These are phyloP conservation scores for Stagonosporopsis rhizophila DNA, from an alignment of 2,329 filamentous ascomycete genomes.

Conservation along the genomic window DNA sequence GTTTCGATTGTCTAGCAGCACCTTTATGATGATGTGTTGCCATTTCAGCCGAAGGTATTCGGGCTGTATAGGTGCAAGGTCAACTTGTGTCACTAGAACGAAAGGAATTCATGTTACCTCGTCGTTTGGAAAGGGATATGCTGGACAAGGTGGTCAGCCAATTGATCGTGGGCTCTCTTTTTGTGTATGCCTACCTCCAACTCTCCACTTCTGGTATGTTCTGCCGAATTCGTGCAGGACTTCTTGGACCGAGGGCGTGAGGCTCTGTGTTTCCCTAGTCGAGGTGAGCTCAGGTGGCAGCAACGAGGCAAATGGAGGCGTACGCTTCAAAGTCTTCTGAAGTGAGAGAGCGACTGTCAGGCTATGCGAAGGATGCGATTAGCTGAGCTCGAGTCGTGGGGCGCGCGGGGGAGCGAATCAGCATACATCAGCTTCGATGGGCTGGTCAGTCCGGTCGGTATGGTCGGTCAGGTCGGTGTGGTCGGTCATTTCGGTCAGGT, in stretches of 20 bases:
- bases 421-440: conserved; percentile 16
- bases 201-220: conserved; percentile 50
- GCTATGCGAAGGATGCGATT: conserved; percentile 31
- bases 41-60: conserved; percentile 50
- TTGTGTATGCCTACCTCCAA: conserved; percentile 44
- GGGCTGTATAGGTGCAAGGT: conserved; percentile 34
- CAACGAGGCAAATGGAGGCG: conserved; percentile 11
- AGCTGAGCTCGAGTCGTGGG: conserved; percentile 23
- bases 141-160: conserved; percentile 40
- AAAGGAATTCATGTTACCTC: conserved; percentile 36
- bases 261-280: conserved; percentile 47
- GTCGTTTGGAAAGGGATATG: conserved; percentile 51
- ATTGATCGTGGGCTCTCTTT: background rate
- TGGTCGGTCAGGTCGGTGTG: background rate
- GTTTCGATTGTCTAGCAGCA: conserved; percentile 43
- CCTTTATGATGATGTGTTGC: conserved; percentile 50
- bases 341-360: conserved; percentile 42
- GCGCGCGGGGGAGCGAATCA: conserved; percentile 13
- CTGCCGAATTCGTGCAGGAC: conserved; percentile 51
- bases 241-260: conserved; percentile 50
- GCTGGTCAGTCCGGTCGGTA: conserved; percentile 1
- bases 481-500: background rate
- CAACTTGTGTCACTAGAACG: conserved; percentile 13
- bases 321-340: conserved; percentile 44
- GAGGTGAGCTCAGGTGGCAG: conserved; percentile 24